Evolutionary conservation across 495 filamentous ascomycete genomes (phyloP), one percentile per base, ranked within the genome.

Genomic region (Thermochaetoides thermophila): DNA sequence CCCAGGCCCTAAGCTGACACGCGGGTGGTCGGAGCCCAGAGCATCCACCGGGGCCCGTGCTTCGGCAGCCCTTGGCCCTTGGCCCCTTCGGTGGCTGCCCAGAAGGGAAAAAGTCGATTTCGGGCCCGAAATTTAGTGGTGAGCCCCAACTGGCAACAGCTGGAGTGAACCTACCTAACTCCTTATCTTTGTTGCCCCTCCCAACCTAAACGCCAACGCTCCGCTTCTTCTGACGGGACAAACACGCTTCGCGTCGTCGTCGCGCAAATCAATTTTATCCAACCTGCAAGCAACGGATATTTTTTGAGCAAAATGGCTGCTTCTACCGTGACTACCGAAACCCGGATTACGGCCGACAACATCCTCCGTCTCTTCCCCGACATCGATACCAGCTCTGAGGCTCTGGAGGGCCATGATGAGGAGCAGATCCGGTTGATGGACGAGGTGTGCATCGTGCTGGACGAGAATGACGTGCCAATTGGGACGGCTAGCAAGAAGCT

Each of bases 341-440:
- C 54, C 12, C 54, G 66, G 15, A 82, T 92, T 44, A 87, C 82
- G 22, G 85, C 85, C 7, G 75, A 87, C 32, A 86, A 80, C 40
- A 79, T 96, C 32, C 68, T 89, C 39, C 77, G 73, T 26, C 69
- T 96, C 23, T 96, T 97, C 57, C 87, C 89, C 18, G 89, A 96
- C 39, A 91, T 97, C 52, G 82, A 94, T 59, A 85, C 84, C n/a
- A 76, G 71, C 35, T 74, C 86, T 27, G 64, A 82, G 26, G 63
- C 60, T 34, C 65, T 85, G 34, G 75, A 74, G 32, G 89, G 89
- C 28, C 91, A 96, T 66, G 87, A 99, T 62, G 89, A 82, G 50
- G 87, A 95, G 56, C 89, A 99, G 57, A 86, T 94, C 40, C 78
- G 86, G 17, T 60, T 99, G 44, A 99, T 99, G 89, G 91, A 99